Evolutionary conservation across 805 yeast genomes (phyloP), one percentile per base, ranked within the genome.

Genomic region (Kodamaea hsintzibuensis): DNA sequence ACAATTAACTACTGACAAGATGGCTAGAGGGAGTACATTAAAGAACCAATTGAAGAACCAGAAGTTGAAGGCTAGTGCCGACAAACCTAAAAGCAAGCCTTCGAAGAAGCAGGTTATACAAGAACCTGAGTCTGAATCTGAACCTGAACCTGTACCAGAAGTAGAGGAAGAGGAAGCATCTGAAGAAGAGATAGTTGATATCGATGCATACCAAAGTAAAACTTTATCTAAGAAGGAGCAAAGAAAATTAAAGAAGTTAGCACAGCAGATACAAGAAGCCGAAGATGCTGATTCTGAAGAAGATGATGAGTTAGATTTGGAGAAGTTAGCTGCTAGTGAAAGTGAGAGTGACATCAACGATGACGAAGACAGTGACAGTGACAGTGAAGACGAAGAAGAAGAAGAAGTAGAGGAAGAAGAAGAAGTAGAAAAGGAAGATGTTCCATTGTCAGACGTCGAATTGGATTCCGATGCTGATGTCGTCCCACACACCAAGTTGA

Each of bases 391-490:
- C 9, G 83, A 80, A 5, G 83, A 77, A 1, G 82, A 74, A 8
- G 84, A 78, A 13, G 84, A 80, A 40, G 85, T 79, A 43, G 85
- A 80, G 30, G 88, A 82, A 47, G 85, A 79, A 45, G 85, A 80
- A 35, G 89, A 82, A 45, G 71, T 57, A 10, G 93, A 85, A 7
- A 89, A 83, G 54, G 92, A 88, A 61, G 98, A 91, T 61, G 81
- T 92, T 45, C 88, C 97, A 17, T 81, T 91, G 50, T 89, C 96
- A 0, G 98, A 91, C 52, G 98, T 88, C 22, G 98, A 93, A 65
- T 74, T 90, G 43, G 98, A 91, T 65, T 89, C 95, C 1, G 98
- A 92, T 67, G 96, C 96, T 14, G 99, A 95, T 69, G 83, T 92
- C 45, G 91, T 93, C 38, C 98, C 98, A 48, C 84, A 88, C 72